Base-by-base conservation (phyloP, 345 rosid species). In the Cardamine resedifolia region DNA sequence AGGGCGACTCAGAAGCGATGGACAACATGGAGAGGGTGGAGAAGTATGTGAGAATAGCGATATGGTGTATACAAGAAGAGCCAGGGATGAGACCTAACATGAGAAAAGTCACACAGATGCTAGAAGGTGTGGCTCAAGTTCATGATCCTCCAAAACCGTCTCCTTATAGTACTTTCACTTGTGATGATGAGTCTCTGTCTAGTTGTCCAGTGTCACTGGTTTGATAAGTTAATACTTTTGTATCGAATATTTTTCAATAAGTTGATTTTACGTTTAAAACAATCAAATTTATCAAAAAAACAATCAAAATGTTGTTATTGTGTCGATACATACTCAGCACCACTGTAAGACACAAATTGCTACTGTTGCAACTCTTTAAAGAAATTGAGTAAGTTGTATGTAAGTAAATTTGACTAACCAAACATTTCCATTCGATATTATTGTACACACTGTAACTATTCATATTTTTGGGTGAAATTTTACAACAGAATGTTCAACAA, bases 51-150 rank as follows among this genome's bases (percentile, higher is more conserved):
- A 81, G n/a, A 81, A 81, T 79, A 27, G 85, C 81, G 34, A 70
- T 85, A 34, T 85, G 89, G 85, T 85, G 89, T 82, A 83, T 87
- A 50, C 89, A 80, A 57, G 85, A 82, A 63, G 89, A 81, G 47
- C 85, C 79, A 41, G 63, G 70, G 7, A 49, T 81, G 12, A 81
- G 87, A 70, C 88, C 86, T 10, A 45, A 75, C 6, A 83, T 83
- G 83, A 82, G 78, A 80, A 74, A 68, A 24, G 76, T 87, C 8
- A 61, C 73, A 23, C 79, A 71, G 24, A 77, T 84, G 83, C 59
- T 83, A 6, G 85, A 84, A 77, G 81, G 78, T 63, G 74, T 50
- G 44, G 6, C 48, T n/a, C 72, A 77, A 71, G 72, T 79, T 67
- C 70, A 69, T 23, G 36, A 60, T 39, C 81, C 86, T 57, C 73